Evolutionary conservation across 148 eudicot species (phyloP), one percentile per base, ranked within the genome.

Genomic region (Rhododendron molle): DNA sequence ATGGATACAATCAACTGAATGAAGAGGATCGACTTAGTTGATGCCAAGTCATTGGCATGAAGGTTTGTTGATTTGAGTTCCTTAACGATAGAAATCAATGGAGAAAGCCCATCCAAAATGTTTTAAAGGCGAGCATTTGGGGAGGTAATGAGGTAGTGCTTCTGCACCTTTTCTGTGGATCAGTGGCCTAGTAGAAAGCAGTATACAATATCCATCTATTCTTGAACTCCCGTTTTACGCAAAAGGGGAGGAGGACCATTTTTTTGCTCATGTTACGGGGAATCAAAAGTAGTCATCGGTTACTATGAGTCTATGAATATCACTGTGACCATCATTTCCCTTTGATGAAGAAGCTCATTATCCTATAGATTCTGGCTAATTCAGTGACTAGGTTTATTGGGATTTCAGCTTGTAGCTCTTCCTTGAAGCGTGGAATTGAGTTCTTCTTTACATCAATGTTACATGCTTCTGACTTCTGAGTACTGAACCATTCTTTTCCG

Each of bases 301-400:
- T 38, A 38, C 11, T 16, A 74, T 18, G 26, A 74, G 38, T 73
- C 44, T 72, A 30, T 71, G 76, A 71, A 15, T 32, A 71, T 32
- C 32, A 3, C 40, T 74, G 23, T 8, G 20, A 11, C 23, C 47
- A 36, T 18, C 34, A 73, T 36, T 74, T 14, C 23, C 78, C 46
- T 38, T 74, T 76, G 49, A 21, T 2, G 49, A 76, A 76, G 80
- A 76, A 76, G 80, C 80, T 76, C 50, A 76, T 76, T 76, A 76
- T 40, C 15, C 26, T 43, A 9, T 21, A 76, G 80, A 43, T 76
- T 76, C 80, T 76, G 80, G 49, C 80, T 21, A 40, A 21, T 76
- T 76, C 80, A 76, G 28, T 43, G 23, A 18, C 80, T 38, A 40
- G 80, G 50, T 76, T 76, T 40, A 76, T 76, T 38, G 49, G 80